Base-by-base conservation (phyloP, 306 rosid species). In the Inga leiocalycina region DNA sequence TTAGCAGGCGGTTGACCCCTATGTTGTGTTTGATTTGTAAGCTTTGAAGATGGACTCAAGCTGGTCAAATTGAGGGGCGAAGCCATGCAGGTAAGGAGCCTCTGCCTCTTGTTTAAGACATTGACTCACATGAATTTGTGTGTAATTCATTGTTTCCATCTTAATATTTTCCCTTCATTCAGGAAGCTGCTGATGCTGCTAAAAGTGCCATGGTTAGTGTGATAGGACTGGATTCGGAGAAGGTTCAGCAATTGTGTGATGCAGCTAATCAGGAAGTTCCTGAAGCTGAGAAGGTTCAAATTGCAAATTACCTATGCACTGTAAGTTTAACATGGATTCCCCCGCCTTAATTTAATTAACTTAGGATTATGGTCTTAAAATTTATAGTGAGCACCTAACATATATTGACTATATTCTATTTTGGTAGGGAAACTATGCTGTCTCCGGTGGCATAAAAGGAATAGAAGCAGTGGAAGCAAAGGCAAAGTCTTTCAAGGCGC, bases 401-500 rank as follows among this genome's bases (percentile, higher is more conserved):
- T 20, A 70, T 4, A 48, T 41, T 76, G 32, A 48, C 76, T 82
- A 79, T 62, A 12, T 71, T 77, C 67, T 77, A n/a, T 68, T 49
- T 35, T 82, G 70, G 73, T 82, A 97, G 99, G 99, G 99, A 68
- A 94, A 97, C 85, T 97, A 97, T 83, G 99, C 95, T 45, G 98
- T 97, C 6, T 97, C 99, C 54, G 99, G 99, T 61, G 99, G 99
- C 76, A n/a, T 94, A 84, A 92, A 90, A 86, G 99, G 99, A 86
- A 82, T 97, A 41, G 98, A 97, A 90, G 91, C 61, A 37, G 86
- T 97, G 43, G 99, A 97, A 87, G 88, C 98, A 82, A 97, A 92
- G 89, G 99, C 99, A 64, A 97, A 97, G 84, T 97, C 98, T 68
- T 97, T 97, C 92, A 94, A 97, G 91, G 99, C 99, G 85, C 93